Evolutionary conservation across 768 basidiomycete species (phyloP), one percentile per base, ranked within the genome.

Genomic region (Mycena vulgaris): DNA sequence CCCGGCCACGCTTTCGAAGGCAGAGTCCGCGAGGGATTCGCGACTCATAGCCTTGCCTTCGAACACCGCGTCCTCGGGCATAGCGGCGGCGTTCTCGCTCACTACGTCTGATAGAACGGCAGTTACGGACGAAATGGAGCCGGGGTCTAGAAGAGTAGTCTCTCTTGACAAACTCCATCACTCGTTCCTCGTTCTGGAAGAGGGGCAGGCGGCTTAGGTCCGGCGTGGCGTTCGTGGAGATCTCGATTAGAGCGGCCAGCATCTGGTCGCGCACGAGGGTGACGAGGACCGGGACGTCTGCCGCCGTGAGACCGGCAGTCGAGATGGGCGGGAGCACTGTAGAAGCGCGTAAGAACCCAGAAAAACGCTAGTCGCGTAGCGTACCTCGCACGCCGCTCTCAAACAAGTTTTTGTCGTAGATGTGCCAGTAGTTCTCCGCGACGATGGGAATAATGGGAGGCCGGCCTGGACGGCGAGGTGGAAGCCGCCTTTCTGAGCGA

Each of bases 401-500:
- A 71, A 98, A 94, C 23, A 90, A 83, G 39, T 92, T 92, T 70
- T 90, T 87, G 76, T 89, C 90, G 80, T 98, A 99, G 52, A 97
- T 74, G 70, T 89, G 83, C 88, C 94, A 94, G 79, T 99, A 99
- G 80, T 98, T 98, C 84, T 99, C 96, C 59, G 91, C 90, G 3
- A 99, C 92, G 59, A 99, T 88, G 8, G 98, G 97, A 31, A 95
- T 88, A 76, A 99, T 92, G 8, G 98, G 52, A 99, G 88, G 33
- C 93, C 90, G 16, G 95, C 91, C 81, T 96, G 92, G 28, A 99
- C 87, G 31, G 98, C 98, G 57, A 98, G 88, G 78, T 99, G 96
- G 86, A 99, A 99, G 5, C 96, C 97, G 45, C 98, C 98, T 80
- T 98, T 99, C 87, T 99, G 85, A 99, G 92, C 3, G 95, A 93